Evolutionary conservation across 2,329 filamentous ascomycete genomes (phyloP).

Genomic region (Ophiostoma sp.): DNA sequence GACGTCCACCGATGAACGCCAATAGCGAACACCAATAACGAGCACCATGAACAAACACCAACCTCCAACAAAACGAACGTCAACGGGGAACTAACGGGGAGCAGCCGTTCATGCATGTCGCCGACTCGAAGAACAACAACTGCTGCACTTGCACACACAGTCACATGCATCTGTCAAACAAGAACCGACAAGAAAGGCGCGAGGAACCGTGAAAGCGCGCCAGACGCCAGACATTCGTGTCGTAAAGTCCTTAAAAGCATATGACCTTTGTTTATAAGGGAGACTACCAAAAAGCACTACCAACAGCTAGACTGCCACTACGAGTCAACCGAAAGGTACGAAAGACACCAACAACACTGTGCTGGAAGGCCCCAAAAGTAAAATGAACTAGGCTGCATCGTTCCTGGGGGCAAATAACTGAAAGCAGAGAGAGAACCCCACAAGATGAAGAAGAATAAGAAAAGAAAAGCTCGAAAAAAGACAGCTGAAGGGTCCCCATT

Average conservation of each 20-base stretch:
- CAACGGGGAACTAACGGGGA: background rate
- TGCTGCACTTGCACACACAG: background rate
- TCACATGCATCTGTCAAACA: background rate
- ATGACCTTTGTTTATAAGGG: background rate
- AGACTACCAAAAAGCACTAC: background rate
- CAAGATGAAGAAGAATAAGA: background rate
- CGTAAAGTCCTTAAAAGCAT: background rate
- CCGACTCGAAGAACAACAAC: background rate
- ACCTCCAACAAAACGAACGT: too few relatives aligned
- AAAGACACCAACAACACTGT: background rate
- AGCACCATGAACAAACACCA: too few relatives aligned
- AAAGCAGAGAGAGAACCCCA: background rate
- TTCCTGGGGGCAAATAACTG: background rate
- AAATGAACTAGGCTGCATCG: background rate
- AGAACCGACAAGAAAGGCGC: conserved; percentile 14
- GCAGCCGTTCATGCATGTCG: background rate
- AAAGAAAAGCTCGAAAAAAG: background rate
- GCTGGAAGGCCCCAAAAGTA: background rate
- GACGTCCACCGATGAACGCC: background rate
- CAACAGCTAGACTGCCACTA: background rate
- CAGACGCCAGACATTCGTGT: background rate
- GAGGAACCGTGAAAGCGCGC: background rate
- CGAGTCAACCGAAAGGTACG: background rate
- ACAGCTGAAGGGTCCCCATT: background rate
- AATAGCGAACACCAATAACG: background rate